Conservation (phyloP, 2,329 filamentous ascomycete genomes). For the Ceratocystis cacaofunesta region DNA sequence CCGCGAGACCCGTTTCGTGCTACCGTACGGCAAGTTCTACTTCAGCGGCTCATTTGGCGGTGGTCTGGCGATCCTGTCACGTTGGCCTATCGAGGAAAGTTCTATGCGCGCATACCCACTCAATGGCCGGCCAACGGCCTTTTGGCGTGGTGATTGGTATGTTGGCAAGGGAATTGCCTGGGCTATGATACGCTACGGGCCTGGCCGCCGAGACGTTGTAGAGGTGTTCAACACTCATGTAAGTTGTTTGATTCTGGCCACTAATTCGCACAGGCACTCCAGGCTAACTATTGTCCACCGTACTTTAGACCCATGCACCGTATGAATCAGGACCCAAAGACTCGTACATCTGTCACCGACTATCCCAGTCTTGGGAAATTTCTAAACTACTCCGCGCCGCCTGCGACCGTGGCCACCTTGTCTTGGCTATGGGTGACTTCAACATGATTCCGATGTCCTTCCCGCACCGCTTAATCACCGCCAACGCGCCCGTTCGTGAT, state of each 20-base stretch:
- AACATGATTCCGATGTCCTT: conserved; percentile 88
- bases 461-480: conserved; percentile 67
- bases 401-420: conserved; percentile 64
- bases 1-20: conserved; percentile 51
- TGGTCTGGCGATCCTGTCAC: conserved; percentile 74
- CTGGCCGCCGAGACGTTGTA: conserved; percentile 47
- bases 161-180: conserved; percentile 88
- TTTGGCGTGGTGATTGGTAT: conserved; percentile 91
- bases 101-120: conserved; percentile 78
- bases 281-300: no score
- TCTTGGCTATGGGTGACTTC: conserved; percentile 81
- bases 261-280: background rate
- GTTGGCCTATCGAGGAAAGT: conserved; percentile 85
- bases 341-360: conserved; percentile 79
- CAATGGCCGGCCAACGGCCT: conserved; percentile 83
- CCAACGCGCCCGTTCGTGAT: conserved; percentile 63
- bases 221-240: conserved; percentile 91
- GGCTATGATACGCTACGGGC: conserved; percentile 61
- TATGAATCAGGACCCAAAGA: conserved; percentile 70
- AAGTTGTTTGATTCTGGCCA: conserved; percentile 21
- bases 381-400: conserved; percentile 76
- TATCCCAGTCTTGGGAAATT: conserved; percentile 89
- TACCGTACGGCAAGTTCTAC: conserved; percentile 91
- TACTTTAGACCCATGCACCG: conserved; percentile 53
- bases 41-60: conserved; percentile 76